Evolutionary conservation across 495 filamentous ascomycete genomes (phyloP), one percentile per base, ranked within the genome.

Genomic region (Neurospora sp.): DNA sequence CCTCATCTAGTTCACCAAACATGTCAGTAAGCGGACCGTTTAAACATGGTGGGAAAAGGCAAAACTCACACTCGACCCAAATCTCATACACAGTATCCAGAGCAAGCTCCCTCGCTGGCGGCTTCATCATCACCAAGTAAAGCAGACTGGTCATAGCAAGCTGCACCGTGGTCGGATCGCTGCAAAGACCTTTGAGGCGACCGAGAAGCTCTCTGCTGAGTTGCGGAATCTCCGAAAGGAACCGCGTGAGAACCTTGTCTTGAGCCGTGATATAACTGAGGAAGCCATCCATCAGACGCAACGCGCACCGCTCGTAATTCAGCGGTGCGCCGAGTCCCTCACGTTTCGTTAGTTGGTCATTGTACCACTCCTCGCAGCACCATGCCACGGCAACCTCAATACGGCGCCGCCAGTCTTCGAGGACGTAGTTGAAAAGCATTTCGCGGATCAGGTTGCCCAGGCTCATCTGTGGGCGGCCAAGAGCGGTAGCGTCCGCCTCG

Each of bases 301-400:
- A 82, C 14, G 89, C 88, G 89, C 93, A 97, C 77, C 87, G 89
- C 71, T 93, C 90, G 79, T 97, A 98, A 76, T 95, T 86, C 40
- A 88, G 77, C 9, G 85, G 81, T 9, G 86, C 80, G 1, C 85
- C 82, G n/a, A 41, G 18, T 35, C 83, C 82, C 10, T 78, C 76
- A 22, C 83, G 83, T 61, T 84, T 82, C 53, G 86, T 83, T 35
- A 97, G 81, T 46, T 88, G 88, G 79, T 97, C 96, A 78, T 93
- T 96, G 82, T 97, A 98, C 95, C 95, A 99, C 82, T 99, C 96
- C 81, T 99, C 96, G 76, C 91, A 94, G 37, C 98, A 85, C 96
- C 96, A 99, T 20, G 90, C 88, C 70, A 97, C 91, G 3, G 93
- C 94, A 42, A 94, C 87, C 72, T 93, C 94, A 71, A 98, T 92